Evolutionary conservation across 768 basidiomycete genomes (phyloP).

Genomic region (Hirschioporus abietinus): DNA sequence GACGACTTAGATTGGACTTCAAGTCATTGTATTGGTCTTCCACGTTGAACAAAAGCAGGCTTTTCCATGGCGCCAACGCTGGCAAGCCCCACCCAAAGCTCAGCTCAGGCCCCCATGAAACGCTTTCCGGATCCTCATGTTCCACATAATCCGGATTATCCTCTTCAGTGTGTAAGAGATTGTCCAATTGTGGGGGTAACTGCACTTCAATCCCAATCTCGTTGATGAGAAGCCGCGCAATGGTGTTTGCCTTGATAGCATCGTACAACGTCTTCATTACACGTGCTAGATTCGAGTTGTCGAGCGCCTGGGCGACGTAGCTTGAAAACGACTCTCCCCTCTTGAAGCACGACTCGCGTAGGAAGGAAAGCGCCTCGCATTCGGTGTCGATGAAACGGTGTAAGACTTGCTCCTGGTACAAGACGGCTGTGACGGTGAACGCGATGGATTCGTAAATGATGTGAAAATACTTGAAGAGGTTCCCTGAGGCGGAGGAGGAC

Average conservation of each 20-base stretch:
- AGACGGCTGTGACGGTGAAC: conserved; percentile 85
- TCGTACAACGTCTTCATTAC: conserved; percentile 80
- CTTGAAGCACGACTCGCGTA: conserved; percentile 50
- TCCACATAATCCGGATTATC: conserved; percentile 50
- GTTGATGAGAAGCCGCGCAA: conserved; percentile 75
- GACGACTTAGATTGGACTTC: conserved; percentile 52
- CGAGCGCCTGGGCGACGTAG: conserved; percentile 54
- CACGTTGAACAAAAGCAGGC: conserved; percentile 63
- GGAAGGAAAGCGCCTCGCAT: conserved; percentile 60
- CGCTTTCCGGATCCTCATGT: conserved; percentile 41
- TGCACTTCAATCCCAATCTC: conserved; percentile 81
- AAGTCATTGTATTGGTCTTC: conserved; percentile 49
- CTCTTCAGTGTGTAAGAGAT: conserved; percentile 61
- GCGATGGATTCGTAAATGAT: conserved; percentile 85
- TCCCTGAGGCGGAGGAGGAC: conserved; percentile 75
- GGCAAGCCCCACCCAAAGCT: conserved; percentile 69
- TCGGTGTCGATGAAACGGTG: conserved; percentile 83
- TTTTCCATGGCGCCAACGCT: conserved; percentile 86
- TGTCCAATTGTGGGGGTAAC: conserved; percentile 76
- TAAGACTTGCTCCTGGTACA: conserved; percentile 86
- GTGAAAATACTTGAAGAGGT: conserved; percentile 75
- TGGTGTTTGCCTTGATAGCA: conserved; percentile 66
- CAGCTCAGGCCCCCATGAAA: conserved; percentile 62
- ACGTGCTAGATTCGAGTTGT: conserved; percentile 63
- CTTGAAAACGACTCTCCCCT: conserved; percentile 55